Evolutionary conservation across 768 basidiomycete species (phyloP).

Genomic region (Lanmaoa rubissima): DNA sequence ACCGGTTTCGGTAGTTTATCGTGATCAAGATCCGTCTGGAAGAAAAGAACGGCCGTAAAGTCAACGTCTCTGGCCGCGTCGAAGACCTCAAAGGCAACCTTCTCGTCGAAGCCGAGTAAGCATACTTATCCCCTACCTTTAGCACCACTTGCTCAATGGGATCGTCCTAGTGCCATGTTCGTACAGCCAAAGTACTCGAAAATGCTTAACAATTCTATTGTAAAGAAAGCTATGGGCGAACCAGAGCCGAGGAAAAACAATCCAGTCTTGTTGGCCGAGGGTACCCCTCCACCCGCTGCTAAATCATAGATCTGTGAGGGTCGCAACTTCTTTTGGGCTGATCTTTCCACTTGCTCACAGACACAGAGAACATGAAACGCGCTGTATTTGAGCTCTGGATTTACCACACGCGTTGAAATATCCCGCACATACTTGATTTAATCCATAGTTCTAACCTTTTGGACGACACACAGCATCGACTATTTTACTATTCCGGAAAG

Average conservation of each 20-base stretch:
- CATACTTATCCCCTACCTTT: slow-evolving; percentile 7
- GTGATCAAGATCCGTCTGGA: slow-evolving; percentile 69
- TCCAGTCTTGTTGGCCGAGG: slow-evolving; percentile 30
- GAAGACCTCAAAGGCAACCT: slow-evolving; percentile 81
- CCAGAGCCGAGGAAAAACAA: slow-evolving; percentile 32
- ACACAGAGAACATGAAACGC: background rate
- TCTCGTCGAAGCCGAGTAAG: slow-evolving; percentile 80
- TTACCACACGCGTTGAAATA: slow-evolving; percentile 3
- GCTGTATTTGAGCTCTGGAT: background rate
- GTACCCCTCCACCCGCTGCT: slow-evolving; percentile 25
- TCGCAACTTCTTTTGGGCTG: background rate
- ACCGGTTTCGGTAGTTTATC: slow-evolving; percentile 58
- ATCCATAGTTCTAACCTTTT: background rate
- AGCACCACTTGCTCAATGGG: background rate
- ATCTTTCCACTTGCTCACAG: background rate
- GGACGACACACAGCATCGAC: background rate
- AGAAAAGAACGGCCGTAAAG: slow-evolving; percentile 77
- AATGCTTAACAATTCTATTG: slow-evolving; percentile 57
- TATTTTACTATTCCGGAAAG: background rate
- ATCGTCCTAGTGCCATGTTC: slow-evolving; percentile 61
- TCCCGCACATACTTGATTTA: background rate
- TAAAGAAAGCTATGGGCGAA: slow-evolving; percentile 68
- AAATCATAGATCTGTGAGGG: slow-evolving; percentile 22
- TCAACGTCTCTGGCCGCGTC: slow-evolving; percentile 62
- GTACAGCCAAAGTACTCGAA: slow-evolving; percentile 89